phyloP scores from a whole-genome alignment of 2,329 filamentous ascomycete species.

The Pseudonectria foliicola region DNA sequence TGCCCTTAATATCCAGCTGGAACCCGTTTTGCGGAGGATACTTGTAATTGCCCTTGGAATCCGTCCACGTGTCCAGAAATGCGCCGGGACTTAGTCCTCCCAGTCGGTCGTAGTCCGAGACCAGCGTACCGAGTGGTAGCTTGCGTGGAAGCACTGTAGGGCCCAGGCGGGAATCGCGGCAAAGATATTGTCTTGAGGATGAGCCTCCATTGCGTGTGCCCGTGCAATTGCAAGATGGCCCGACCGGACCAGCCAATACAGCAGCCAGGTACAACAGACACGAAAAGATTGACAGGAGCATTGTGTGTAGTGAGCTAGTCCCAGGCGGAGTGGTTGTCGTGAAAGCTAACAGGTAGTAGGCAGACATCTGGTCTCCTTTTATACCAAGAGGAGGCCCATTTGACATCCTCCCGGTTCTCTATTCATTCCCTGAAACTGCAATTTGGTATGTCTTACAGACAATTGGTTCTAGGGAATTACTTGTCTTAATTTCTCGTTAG shows the following conservation, averaged over 20 bases:
- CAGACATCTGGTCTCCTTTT: constrained; percentile 1
- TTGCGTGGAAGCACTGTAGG: constrained; percentile 27
- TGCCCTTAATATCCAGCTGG: constrained; percentile 24
- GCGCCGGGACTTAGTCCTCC: constrained; percentile 32
- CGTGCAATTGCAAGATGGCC: constrained; percentile 13
- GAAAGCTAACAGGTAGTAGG: constrained; percentile 1
- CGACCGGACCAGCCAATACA: constrained; percentile 6
- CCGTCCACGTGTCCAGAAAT: constrained; percentile 31
- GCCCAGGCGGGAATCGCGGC: constrained; percentile 31
- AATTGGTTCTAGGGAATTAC: no score
- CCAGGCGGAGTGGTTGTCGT: no score
- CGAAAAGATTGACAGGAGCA: constrained; percentile 11
- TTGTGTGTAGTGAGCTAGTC: constrained; percentile 1
- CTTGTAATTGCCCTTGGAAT: constrained; percentile 17
- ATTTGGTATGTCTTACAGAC: no score
- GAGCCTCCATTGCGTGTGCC: constrained; percentile 15
- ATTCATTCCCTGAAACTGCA: no score
- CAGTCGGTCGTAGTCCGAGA: constrained; percentile 30
- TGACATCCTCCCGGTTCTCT: no score
- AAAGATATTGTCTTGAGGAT: constrained; percentile 22
- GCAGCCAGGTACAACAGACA: constrained; percentile 10
- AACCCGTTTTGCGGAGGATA: constrained; percentile 39
- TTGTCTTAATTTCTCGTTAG: no score
- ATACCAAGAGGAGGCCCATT: no score
- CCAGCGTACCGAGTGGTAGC: constrained; percentile 25